phyloP scores from a whole-genome alignment of 1,139 yeast genomes.

The Wickerhamomyces sp. region DNA sequence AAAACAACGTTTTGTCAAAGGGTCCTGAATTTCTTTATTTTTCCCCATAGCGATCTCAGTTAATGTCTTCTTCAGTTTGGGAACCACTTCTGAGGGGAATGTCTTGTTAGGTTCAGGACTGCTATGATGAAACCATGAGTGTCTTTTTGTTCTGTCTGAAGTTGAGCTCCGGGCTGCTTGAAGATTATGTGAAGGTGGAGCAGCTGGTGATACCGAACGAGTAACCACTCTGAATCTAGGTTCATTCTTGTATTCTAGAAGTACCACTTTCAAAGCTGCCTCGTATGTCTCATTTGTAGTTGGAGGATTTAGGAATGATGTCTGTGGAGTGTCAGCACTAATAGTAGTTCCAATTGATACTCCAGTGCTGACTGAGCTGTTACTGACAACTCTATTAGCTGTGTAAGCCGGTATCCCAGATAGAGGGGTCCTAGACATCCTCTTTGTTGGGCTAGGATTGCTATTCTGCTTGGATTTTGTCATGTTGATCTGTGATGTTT shows the following conservation, averaged over 20 bases:
- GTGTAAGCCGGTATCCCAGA: neutral
- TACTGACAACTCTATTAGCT: constrained; percentile 8
- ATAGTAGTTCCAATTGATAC: constrained; percentile 16
- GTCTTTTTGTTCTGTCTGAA: constrained; percentile 12
- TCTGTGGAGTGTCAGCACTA: constrained; percentile 8
- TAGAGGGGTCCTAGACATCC: neutral
- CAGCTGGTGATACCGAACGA: constrained; percentile 1
- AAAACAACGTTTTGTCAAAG: constrained; percentile 40
- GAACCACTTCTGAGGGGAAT: constrained; percentile 45
- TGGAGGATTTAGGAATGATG: neutral
- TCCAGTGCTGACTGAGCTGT: constrained; percentile 9
- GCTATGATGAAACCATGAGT: constrained; percentile 16
- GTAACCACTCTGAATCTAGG: constrained; percentile 41
- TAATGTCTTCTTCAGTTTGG: constrained; percentile 44
- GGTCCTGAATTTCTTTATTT: constrained; percentile 23
- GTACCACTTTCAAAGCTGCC: constrained; percentile 40
- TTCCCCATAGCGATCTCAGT: constrained; percentile 49
- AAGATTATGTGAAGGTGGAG: constrained; percentile 2
- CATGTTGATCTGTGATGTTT: neutral
- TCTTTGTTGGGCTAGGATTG: neutral
- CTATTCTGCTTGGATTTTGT: neutral
- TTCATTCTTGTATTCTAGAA: constrained; percentile 55
- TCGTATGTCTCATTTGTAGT: constrained; percentile 27
- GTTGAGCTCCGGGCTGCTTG: constrained; percentile 4
- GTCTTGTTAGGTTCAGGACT: constrained; percentile 1